Conservation (phyloP, 73 alveolate species). For the Urostyla sp. region DNA sequence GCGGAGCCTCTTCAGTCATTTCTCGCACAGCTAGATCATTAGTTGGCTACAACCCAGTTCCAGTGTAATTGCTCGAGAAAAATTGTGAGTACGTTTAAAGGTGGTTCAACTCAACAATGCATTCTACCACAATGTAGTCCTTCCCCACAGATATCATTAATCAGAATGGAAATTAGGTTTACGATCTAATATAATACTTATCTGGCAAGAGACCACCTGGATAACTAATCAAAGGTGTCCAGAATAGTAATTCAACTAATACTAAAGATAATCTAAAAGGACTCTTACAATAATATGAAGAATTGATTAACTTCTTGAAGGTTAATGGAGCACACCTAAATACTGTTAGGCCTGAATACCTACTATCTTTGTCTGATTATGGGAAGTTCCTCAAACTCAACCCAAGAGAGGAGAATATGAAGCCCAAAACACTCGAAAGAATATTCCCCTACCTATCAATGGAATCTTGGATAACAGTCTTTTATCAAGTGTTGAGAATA, state of each 20-base stretch:
- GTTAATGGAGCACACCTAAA: constrained; percentile 96
- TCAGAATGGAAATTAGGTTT: constrained; percentile 92
- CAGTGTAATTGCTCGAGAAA: constrained; percentile 87
- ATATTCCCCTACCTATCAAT: constrained; percentile 91
- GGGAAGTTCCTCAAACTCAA: constrained; percentile 71
- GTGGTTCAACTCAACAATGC: constrained; percentile 90
- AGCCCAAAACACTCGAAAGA: constrained; percentile 79
- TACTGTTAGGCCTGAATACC: constrained; percentile 96
- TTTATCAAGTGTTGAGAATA: constrained; percentile 91
- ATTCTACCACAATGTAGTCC: constrained; percentile 77
- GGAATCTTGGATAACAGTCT: constrained; percentile 95
- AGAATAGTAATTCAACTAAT: constrained; percentile 73
- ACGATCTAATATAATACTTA: constrained; percentile 83
- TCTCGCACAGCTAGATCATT: constrained; percentile 89
- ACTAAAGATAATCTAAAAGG: constrained; percentile 78
- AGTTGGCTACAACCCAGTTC: constrained; percentile 95
- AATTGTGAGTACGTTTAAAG: constrained; percentile 88
- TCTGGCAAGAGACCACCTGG: constrained; percentile 98
- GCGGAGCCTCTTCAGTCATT: constrained; percentile 80
- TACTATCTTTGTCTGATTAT: constrained; percentile 83
- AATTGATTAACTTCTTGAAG: constrained; percentile 90
- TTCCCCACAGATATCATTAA: constrained; percentile 96
- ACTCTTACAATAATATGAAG: constrained; percentile 88
- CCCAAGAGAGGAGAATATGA: constrained; percentile 83
- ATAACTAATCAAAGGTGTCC: constrained; percentile 72